Evolutionary conservation across 371 early-diverging fungal genomes (phyloP), one percentile per base, ranked within the genome.

Genomic region (Mucor indicus): DNA sequence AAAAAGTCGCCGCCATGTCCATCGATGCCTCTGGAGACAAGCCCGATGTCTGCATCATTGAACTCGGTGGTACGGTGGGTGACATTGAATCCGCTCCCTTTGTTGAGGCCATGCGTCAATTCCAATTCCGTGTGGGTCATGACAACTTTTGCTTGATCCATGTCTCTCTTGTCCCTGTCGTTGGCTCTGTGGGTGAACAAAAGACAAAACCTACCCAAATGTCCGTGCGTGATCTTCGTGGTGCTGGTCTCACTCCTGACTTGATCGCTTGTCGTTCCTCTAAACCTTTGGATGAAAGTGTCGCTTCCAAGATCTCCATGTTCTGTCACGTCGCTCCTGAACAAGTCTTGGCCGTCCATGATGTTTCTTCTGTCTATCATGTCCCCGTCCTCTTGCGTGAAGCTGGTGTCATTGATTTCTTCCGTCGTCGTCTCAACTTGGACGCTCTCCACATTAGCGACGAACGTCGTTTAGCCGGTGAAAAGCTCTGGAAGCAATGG

Each of bases 161-260:
- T 60, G 98, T 99, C 8, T 98, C 98, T 17, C 81, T 98, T 46
- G 86, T 99, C 3, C 98, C 98, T 32, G 90, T 98, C 8, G 92
- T 99, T 27, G 98, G 98, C n/a, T 85, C 91, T 3, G 97, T 96
- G 16, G 95, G 93, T 38, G 99, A 99, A 69, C 97, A 98, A 69
- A 99, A 99, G 84, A 98, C 98, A 31, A 99, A 98, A 83, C 98
- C 98, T 48, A 96, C 99, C 9, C 99, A 99, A 69, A 86, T 90
- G 36, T 91, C 93, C 32, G 86, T 98, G 39, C 87, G 96, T 48
- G 96, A 97, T 55, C 77, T 97, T 36, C 86, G 97, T 63, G 95
- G 94, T 49, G 85, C 95, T 42, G 99, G 98, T 44, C 81, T 99
- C 22, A 81, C 85, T 15, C 96, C 98, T 15, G 99, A 99, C 64